A percentile compares a stretch with the other conserved stretches of the same genome.
Evolutionary conservation across 1,284 basidiomycete species (phyloP).

Genomic region (Rhodotorula sp.): DNA sequence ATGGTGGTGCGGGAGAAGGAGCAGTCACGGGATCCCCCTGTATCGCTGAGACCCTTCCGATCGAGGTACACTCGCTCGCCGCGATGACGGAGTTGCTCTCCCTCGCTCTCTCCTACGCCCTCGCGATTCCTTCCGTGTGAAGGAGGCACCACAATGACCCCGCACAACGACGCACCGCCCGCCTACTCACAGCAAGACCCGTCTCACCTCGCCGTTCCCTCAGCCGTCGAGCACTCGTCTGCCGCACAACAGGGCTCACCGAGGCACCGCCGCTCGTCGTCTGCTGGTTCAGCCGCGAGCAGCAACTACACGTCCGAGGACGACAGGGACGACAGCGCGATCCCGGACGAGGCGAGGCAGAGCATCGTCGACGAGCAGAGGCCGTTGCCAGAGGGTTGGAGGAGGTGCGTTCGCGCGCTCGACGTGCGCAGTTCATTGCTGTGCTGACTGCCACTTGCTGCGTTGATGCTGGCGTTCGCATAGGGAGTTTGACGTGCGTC

Average conservation of each 20-base stretch:
- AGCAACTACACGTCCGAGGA: constrained; percentile 6
- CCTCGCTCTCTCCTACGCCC: no score
- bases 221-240: background rate
- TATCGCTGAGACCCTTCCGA: no score
- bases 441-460: background rate
- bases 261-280: constrained; percentile 8
- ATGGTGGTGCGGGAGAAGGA: no score
- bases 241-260: background rate
- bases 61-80: no score
- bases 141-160: background rate
- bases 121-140: background rate
- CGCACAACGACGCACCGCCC: background rate
- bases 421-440: no score
- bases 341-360: constrained; percentile 5
- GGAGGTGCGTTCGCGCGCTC: background rate
- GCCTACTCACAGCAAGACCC: constrained; percentile 9
- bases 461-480: background rate
- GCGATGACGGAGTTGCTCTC: no score
- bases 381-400: constrained; percentile 26
- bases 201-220: constrained; percentile 9
- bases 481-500: constrained; percentile 19
- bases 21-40: no score
- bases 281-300: background rate
- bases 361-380: constrained; percentile 18
- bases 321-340: background rate